Evolutionary conservation across 331 rosid species (phyloP).

Genomic region (Telfairia occidentalis): DNA sequence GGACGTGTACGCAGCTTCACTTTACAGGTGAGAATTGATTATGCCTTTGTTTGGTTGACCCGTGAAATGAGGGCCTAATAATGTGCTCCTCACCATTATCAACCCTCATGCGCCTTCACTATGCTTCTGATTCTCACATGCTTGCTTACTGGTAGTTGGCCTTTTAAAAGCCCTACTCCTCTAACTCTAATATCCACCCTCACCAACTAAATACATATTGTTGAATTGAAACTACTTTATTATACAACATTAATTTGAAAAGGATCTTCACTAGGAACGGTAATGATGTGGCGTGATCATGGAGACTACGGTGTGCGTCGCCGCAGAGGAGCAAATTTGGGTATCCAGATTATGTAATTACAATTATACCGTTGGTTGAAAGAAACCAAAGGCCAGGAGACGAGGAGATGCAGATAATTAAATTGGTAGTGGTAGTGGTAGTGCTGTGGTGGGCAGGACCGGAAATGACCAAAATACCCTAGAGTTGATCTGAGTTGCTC

Average conservation of each 20-base stretch:
- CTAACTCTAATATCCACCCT: too few species aligned
- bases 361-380: background rate
- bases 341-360: background rate
- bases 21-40: slow-evolving; percentile 15
- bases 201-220: too few species aligned
- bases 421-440: background rate
- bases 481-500: background rate
- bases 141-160: too few species aligned
- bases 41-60: slow-evolving; percentile 31
- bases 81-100: slow-evolving; percentile 9
- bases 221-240: too few species aligned
- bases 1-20: slow-evolving; percentile 32
- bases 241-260: too few species aligned
- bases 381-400: background rate
- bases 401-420: background rate
- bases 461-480: background rate
- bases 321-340: background rate
- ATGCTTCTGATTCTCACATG: too few species aligned
- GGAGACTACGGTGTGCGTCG: background rate
- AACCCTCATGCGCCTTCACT: slow-evolving; percentile 2
- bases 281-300: background rate
- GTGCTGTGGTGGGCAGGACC: background rate
- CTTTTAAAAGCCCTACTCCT: background rate
- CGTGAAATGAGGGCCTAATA: slow-evolving; percentile 16
- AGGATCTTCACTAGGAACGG: too few species aligned